phyloP scores from a whole-genome alignment of 345 rosid genomes.

The Populus ilicifolia region DNA sequence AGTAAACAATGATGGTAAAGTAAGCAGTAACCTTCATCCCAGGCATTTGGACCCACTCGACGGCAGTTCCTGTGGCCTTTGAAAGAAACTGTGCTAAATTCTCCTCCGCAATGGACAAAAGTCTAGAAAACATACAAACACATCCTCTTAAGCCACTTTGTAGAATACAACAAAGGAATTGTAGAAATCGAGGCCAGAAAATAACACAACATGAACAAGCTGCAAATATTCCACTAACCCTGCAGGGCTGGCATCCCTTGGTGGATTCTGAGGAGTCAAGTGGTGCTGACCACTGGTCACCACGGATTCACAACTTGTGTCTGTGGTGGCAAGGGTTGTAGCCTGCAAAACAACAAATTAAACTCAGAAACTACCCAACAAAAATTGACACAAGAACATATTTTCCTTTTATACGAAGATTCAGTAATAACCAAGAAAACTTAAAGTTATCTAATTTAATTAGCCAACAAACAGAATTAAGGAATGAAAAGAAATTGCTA shows the following conservation, averaged over 20 bases:
- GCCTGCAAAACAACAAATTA: constrained; percentile 44
- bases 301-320: constrained; percentile 97
- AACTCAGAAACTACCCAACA: background rate
- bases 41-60: constrained; percentile 99
- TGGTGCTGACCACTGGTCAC: constrained; percentile 98
- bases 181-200: constrained; percentile 29
- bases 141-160: constrained; percentile 1
- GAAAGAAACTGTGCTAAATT: constrained; percentile 99
- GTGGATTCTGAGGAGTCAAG: constrained; percentile 91
- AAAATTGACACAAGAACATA: background rate
- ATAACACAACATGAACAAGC: constrained; percentile 28
- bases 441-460: background rate
- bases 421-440: background rate
- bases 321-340: constrained; percentile 78
- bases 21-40: constrained; percentile 87
- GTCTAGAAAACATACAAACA: constrained; percentile 44
- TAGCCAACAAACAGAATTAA: background rate
- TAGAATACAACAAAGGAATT: background rate
- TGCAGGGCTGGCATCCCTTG: constrained; percentile 99
- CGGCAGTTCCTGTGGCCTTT: constrained; percentile 99
- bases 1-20: constrained; percentile 10
- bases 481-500: background rate
- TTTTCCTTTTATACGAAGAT: background rate
- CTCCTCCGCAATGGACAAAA: constrained; percentile 99
- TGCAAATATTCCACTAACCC: constrained; percentile 54